Conservation (phyloP, 208 protist genomes). For the Acanthamoeba rhysodes region DNA sequence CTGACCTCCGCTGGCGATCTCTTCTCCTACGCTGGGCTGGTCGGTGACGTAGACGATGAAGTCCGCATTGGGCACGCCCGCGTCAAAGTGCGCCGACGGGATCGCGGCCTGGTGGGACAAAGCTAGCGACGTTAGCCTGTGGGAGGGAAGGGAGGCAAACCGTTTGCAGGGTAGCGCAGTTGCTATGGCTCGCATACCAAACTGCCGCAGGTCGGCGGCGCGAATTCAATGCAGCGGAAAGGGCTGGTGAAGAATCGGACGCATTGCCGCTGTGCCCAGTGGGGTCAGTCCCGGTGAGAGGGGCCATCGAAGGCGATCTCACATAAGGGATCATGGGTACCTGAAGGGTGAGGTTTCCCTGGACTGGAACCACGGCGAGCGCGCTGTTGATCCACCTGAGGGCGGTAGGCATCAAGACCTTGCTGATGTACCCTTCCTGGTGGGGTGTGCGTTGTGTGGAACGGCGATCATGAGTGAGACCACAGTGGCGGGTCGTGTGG, state of each 20-base stretch:
- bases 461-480: too few relatives aligned
- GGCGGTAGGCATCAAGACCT: neutral
- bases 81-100: neutral
- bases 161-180: too few relatives aligned
- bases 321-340: too few relatives aligned
- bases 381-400: neutral
- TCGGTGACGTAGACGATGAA: constrained; percentile 43
- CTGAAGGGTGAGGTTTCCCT: constrained; percentile 26
- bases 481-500: neutral
- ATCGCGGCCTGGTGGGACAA: neutral
- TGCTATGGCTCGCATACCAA: too few relatives aligned
- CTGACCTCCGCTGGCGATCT: constrained; percentile 6
- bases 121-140: neutral
- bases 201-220: neutral
- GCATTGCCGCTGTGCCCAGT: neutral
- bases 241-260: neutral
- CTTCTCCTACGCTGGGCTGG: neutral
- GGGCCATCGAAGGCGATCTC: too few relatives aligned
- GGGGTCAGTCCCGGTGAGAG: too few relatives aligned
- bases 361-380: neutral
- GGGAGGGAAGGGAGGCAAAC: too few relatives aligned
- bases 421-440: constrained; percentile 13
- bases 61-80: neutral
- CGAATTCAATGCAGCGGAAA: constrained; percentile 59
- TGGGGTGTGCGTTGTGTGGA: neutral